These are phyloP conservation scores for Gilbertella persicaria DNA, from an alignment of 371 early-diverging fungal species.

Conservation along the genomic window DNA sequence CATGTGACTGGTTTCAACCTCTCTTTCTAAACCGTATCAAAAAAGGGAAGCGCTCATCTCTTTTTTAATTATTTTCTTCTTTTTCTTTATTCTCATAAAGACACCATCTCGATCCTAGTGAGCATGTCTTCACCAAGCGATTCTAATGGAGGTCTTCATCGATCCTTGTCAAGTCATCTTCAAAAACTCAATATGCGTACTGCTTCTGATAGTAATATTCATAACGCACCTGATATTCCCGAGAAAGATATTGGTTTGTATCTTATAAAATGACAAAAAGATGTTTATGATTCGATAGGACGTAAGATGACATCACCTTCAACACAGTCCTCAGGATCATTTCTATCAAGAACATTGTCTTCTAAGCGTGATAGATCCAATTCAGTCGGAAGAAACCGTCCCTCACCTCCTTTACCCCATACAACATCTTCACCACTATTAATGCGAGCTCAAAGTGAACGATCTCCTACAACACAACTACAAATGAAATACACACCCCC, in stretches of 20 bases:
- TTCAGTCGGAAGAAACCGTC: constrained; percentile 26
- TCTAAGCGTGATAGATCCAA: constrained; percentile 33
- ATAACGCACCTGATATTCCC: constrained; percentile 31
- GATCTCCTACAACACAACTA: constrained; percentile 5
- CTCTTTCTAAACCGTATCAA: too few species aligned
- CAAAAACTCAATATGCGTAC: constrained; percentile 42
- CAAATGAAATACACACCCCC: constrained; percentile 17
- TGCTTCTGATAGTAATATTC: constrained; percentile 19
- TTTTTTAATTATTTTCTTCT: not conserved
- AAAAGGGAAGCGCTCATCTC: not conserved
- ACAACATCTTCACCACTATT: constrained; percentile 28
- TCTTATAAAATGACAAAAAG: not conserved
- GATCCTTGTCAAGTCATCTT: constrained; percentile 50
- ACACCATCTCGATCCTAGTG: too few species aligned
- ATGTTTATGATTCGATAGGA: not conserved
- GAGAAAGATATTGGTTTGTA: constrained; percentile 19
- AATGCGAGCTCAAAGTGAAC: constrained; percentile 9
- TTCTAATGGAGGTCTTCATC: constrained; percentile 35
- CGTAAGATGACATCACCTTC: constrained; percentile 2
- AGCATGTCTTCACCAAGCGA: constrained; percentile 43
- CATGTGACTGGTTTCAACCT: too few species aligned
- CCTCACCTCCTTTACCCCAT: constrained; percentile 30
- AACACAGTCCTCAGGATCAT: constrained; percentile 25
- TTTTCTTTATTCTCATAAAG: not conserved
- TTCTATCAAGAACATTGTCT: constrained; percentile 36